These are phyloP conservation scores for Trichocomaceae sp. DNA, from an alignment of 2,329 filamentous ascomycete genomes.

Conservation along the genomic window DNA sequence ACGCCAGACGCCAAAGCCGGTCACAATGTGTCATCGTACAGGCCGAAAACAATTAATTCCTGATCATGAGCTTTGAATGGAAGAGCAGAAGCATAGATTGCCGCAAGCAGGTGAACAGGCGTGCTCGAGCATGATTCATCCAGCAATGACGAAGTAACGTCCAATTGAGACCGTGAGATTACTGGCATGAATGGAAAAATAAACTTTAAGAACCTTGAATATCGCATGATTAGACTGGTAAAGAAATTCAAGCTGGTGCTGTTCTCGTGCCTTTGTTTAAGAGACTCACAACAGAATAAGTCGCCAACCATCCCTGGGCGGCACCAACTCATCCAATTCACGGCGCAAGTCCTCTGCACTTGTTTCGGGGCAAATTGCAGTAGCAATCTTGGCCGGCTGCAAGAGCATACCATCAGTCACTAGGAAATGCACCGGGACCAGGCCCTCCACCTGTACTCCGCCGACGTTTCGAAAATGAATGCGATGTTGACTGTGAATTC, in stretches of 20 bases:
- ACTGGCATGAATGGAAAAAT: constrained; percentile 27
- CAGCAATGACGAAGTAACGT: constrained; percentile 17
- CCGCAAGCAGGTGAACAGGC: constrained; percentile 25
- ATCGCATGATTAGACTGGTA: not conserved
- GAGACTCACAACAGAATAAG: not conserved
- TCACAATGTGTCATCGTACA: constrained; percentile 22
- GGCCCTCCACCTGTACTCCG: constrained; percentile 28
- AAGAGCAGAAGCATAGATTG: constrained; percentile 28
- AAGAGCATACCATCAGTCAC: constrained; percentile 8
- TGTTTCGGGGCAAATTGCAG: not conserved
- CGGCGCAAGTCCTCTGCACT: constrained; percentile 6
- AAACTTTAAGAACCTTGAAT: constrained; percentile 17
- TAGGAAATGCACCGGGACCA: constrained; percentile 26
- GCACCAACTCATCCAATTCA: constrained; percentile 4
- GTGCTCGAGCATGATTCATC: constrained; percentile 19
- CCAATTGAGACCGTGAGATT: constrained; percentile 27
- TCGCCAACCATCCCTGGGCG: not conserved
- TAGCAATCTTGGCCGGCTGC: constrained; percentile 6
- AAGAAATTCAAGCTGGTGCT: not conserved
- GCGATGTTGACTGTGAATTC: constrained; percentile 30
- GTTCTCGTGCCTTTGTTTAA: not conserved
- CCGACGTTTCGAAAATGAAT: constrained; percentile 35
- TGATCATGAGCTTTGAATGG: constrained; percentile 29
- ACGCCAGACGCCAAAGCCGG: constrained; percentile 26
- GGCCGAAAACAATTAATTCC: constrained; percentile 23